A percentile compares a stretch with the other conserved stretches of the same genome.
These are phyloP conservation scores for Mycena galericulata DNA, from an alignment of 768 basidiomycete genomes.

Conservation along the genomic window DNA sequence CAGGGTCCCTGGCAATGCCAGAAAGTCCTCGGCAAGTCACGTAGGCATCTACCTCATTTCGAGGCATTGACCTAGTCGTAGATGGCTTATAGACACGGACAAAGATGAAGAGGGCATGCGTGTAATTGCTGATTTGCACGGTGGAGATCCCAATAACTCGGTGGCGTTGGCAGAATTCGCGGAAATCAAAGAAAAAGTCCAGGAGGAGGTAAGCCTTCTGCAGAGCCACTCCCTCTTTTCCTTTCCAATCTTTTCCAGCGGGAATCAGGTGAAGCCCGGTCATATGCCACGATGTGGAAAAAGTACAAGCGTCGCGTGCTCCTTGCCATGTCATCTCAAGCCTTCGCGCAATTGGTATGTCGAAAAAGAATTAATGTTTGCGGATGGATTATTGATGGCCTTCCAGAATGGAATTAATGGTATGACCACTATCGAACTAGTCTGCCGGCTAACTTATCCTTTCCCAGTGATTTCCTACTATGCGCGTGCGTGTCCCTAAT, in stretches of 20 bases:
- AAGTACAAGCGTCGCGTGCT: constrained; percentile 89
- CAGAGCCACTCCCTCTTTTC: not conserved
- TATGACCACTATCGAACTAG: constrained; percentile 45
- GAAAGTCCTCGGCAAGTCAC: constrained; percentile 90
- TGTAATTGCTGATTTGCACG: constrained; percentile 91
- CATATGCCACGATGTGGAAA: constrained; percentile 87
- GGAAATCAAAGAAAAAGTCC: constrained; percentile 88
- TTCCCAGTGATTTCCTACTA: constrained; percentile 92
- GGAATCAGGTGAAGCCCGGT: constrained; percentile 77
- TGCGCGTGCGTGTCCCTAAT: constrained; percentile 72
- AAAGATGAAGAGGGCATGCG: constrained; percentile 85
- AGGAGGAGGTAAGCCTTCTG: constrained; percentile 67
- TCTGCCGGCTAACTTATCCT: not conserved
- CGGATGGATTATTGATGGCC: not conserved
- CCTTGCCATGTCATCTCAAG: constrained; percentile 95
- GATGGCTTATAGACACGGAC: constrained; percentile 92
- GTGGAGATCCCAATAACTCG: constrained; percentile 76
- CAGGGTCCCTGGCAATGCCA: constrained; percentile 86
- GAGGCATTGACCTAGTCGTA: constrained; percentile 40
- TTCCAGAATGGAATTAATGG: constrained; percentile 94
- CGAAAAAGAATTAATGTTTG: constrained; percentile 1
- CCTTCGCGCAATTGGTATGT: constrained; percentile 89
- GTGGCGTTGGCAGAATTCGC: constrained; percentile 85
- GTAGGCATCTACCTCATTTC: not conserved
- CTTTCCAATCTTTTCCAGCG: constrained; percentile 58